Base-by-base conservation (phyloP, 768 basidiomycete species). In the Termitomyces eurrhizus region DNA sequence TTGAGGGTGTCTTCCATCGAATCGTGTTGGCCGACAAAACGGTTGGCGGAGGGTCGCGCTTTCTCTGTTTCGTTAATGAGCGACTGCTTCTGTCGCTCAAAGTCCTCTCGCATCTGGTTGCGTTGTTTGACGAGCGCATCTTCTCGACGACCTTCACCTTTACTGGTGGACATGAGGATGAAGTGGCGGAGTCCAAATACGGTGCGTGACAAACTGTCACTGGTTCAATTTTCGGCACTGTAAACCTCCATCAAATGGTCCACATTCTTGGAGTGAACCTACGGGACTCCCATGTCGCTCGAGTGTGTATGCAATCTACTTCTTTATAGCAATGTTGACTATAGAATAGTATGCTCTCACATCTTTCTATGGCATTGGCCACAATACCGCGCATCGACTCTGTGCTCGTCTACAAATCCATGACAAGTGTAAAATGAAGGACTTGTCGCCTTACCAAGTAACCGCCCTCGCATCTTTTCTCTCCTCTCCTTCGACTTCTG, bases 401-500 rank as follows among this genome's bases (percentile, higher is more conserved):
- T 94, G 96, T 69, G 93, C 95, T 11, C 88, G 97, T 62, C 85
- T 97, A 49, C 90, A 92, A 69, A 92, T 99, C 56, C 95, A 98
- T 74, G 87, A 93, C 78, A 81, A 80, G 63, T 86, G 89, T 75
- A 86, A 83, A 73, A 86, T 99, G 65, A 83, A 83, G 52, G 84
- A 93, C 71, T 80, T 99, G 36, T 87, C 92, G 32, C 88, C 94
- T 35, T 79, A 84, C 39, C 97, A 99, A 81, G 78, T 95, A 53
- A 97, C 94, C 14, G 83, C 89, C 16, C 83, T 99, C n/a, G 89
- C 95, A 13, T 92, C 96, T 7, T 96, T 93, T 75, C 87, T 99
- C 11, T 95, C 95, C 5, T 92, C 94, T 0, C 95, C 97, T 1
- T 76, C 83, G 26, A 94, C 92, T 18, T 83, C 89, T 3, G 78